Evolutionary conservation across 2,329 filamentous ascomycete species (phyloP).

Genomic region (Xylaria sp.): DNA sequence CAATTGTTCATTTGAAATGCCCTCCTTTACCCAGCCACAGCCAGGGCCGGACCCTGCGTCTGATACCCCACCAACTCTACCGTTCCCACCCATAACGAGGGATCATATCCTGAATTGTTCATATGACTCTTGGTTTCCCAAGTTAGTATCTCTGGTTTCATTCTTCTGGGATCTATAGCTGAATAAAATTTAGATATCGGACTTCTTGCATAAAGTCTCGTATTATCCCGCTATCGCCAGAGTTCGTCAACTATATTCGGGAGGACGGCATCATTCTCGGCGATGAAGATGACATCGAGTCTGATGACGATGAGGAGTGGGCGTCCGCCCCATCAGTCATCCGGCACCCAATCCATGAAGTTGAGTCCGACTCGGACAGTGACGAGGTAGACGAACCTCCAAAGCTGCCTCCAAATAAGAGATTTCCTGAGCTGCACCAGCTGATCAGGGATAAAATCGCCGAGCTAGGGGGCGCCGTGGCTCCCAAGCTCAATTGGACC

Average conservation of each 20-base stretch:
- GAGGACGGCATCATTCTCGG: constrained; percentile 92
- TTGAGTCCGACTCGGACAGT: constrained; percentile 54
- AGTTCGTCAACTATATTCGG: constrained; percentile 85
- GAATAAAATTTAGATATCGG: constrained; percentile 65
- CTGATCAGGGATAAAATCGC: constrained; percentile 77
- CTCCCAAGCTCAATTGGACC: constrained; percentile 97
- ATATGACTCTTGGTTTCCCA: constrained; percentile 89
- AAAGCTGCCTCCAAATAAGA: constrained; percentile 56
- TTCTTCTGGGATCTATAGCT: neutral
- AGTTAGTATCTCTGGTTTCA: constrained; percentile 49
- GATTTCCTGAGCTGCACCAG: constrained; percentile 75
- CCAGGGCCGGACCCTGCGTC: constrained; percentile 28
- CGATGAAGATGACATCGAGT: constrained; percentile 67
- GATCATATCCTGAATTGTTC: constrained; percentile 93
- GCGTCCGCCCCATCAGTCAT: constrained; percentile 50
- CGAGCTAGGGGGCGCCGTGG: constrained; percentile 83
- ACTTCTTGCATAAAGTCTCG: constrained; percentile 82
- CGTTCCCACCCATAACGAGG: constrained; percentile 81
- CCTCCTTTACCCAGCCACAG: constrained; percentile 33
- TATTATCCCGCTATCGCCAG: constrained; percentile 75
- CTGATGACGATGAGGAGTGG: constrained; percentile 60
- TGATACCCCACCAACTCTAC: constrained; percentile 30
- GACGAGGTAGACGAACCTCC: constrained; percentile 57
- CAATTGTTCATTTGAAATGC: constrained; percentile 29
- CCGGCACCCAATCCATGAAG: constrained; percentile 46